Conservation (phyloP, 2,329 filamentous ascomycete species). For the Atkinsonella texensis region DNA sequence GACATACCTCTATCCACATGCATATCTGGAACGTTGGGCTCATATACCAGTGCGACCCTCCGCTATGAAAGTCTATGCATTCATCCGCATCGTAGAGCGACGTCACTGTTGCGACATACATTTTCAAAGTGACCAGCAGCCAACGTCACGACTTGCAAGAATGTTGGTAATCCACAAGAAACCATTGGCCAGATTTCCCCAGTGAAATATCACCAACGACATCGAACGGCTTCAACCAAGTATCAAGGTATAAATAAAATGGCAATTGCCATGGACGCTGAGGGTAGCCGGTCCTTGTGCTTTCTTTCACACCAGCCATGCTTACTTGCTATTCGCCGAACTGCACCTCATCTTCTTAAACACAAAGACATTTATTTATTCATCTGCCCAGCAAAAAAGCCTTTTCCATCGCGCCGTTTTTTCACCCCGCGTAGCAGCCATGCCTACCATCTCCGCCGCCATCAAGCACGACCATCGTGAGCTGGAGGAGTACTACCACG, state of each 20-base stretch:
- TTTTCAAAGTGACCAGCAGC: neutral
- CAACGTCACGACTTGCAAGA: neutral
- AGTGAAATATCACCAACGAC: neutral
- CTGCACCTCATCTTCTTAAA: neutral
- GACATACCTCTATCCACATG: too few species aligned
- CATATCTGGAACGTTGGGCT: too few species aligned
- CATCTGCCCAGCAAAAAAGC: too few species aligned
- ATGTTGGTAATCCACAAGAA: neutral
- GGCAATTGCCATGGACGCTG: neutral
- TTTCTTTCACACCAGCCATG: neutral
- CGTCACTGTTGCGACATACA: neutral
- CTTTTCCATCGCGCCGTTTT: neutral
- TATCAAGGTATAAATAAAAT: neutral
- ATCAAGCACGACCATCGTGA: slow-evolving; percentile 20
- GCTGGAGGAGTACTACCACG: slow-evolving; percentile 25
- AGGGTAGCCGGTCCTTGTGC: neutral
- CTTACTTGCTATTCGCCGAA: neutral
- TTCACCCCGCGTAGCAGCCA: slow-evolving; percentile 8
- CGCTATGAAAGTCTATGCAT: neutral
- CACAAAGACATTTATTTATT: neutral
- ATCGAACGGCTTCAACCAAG: neutral
- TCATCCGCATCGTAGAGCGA: neutral
- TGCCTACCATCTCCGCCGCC: slow-evolving; percentile 15
- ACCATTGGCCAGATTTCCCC: neutral
- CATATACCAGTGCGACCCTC: too few species aligned